Conservation (phyloP, 495 filamentous ascomycete species). For the Penicillium psychrofluorescens region DNA sequence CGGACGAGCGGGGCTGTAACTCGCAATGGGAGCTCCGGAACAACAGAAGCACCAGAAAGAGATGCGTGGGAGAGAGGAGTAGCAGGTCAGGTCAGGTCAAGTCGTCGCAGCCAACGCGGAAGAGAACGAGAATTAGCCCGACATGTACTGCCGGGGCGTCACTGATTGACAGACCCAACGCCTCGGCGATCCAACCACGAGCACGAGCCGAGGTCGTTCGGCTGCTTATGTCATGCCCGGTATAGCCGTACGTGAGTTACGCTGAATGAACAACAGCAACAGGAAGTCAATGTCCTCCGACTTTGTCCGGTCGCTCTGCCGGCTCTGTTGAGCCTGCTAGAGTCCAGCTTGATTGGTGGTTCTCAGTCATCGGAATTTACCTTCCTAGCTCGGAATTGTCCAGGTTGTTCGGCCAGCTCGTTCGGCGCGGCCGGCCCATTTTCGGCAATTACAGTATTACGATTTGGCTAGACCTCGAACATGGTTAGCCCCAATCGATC, state of each 20-base stretch:
- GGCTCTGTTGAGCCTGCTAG: background rate
- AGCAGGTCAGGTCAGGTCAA: background rate
- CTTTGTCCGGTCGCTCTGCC: background rate
- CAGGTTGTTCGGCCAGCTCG: too few species aligned
- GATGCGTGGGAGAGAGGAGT: background rate
- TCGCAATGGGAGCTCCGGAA: too few species aligned
- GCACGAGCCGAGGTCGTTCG: conserved; percentile 31
- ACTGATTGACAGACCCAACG: conserved; percentile 5
- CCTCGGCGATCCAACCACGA: conserved; percentile 32
- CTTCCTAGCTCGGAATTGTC: too few species aligned
- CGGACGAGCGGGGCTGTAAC: conserved; percentile 10
- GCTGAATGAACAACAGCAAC: too few species aligned
- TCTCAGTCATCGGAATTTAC: too few species aligned
- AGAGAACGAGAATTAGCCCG: background rate
- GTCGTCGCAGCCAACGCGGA: too few species aligned
- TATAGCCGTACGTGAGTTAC: too few species aligned
- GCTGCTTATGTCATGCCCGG: conserved; percentile 3
- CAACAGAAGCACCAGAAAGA: conserved; percentile 1
- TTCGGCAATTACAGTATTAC: too few species aligned
- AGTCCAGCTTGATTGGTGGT: background rate
- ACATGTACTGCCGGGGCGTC: background rate
- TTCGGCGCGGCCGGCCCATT: too few species aligned
- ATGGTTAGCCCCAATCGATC: conserved; percentile 26
- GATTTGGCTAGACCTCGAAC: conserved; percentile 2
- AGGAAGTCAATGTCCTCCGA: too few species aligned